Base-by-base conservation (phyloP, 2,329 filamentous ascomycete genomes). In the Trichoderma sp. region DNA sequence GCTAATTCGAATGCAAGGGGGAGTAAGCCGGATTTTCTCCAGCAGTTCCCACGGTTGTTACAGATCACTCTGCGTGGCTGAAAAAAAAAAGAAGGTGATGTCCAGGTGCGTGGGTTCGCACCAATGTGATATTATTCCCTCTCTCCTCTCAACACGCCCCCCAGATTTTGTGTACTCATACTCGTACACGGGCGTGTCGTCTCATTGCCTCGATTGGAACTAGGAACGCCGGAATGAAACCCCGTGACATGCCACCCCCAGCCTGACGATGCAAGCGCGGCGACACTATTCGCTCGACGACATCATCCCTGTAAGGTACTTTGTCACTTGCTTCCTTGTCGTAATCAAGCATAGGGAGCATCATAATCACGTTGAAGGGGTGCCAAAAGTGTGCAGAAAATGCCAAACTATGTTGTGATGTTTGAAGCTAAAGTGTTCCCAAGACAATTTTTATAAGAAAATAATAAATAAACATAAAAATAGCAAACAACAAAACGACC, bases 201-300 rank as follows among this genome's bases (percentile, higher is more conserved):
- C 56, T 69, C 66, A 61, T 28, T 26, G 6, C 14, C 14, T 28
- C 14, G 15, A n/a, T 34, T 60, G 6, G n/a, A 63, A 21, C 68
- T 70, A 70, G 68, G 68, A 57, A 63, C 30, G 21, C 58, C 68
- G 39, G 68, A 24, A 30, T 14, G n/a, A 39, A 9, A 21, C 43
- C 58, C 39, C 39, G 68, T 63, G 60, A 43, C 68, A 63, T 56
- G 36, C 65, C 21, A 32, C 30, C 66, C 36, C 36, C n/a, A 26
- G 66, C n/a, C 28, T 18, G n/a, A 51, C 47, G 36, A 18, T 30
- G 9, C 36, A 69, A 69, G 56, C 56, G 36, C 56, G 3, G 36
- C 43, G 21, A n/a, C 21, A 43, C 57, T 30, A 70, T 70, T 62
- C 30, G 56, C 47, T 60, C 30, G 53, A 21, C 43, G 36, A 15